Conservation (phyloP, 495 filamentous ascomycete genomes). For the Neurospora sp. region DNA sequence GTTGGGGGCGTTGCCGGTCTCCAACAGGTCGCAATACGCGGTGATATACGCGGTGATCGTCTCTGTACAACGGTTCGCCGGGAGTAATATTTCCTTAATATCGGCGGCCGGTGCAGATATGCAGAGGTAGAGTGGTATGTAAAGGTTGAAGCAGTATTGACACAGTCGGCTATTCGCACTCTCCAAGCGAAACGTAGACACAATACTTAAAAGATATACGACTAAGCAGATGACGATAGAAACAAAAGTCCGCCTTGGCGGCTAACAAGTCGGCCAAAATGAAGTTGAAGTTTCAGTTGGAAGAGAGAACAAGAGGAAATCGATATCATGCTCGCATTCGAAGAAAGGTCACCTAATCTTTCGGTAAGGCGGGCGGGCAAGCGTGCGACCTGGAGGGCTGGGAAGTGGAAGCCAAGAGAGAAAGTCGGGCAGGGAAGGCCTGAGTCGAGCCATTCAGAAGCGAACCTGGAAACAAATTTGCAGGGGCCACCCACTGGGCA, state of each 20-base stretch:
- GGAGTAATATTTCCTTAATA: neutral
- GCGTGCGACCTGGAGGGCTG: neutral
- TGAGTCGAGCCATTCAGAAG: neutral
- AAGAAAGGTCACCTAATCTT: neutral
- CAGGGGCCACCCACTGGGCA: neutral
- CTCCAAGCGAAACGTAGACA: neutral
- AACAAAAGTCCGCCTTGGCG: neutral
- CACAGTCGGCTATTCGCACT: neutral
- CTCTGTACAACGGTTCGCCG: neutral
- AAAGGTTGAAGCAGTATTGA: neutral
- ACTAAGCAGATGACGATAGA: neutral
- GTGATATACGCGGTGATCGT: neutral
- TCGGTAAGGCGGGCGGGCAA: neutral
- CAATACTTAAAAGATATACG: neutral
- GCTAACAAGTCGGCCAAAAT: neutral
- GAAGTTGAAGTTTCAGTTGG: neutral
- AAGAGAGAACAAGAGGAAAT: neutral
- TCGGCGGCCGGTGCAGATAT: neutral
- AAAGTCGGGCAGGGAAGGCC: neutral
- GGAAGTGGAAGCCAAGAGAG: neutral
- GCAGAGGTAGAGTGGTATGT: neutral
- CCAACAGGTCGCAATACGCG: neutral
- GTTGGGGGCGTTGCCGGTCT: neutral
- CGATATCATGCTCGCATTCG: neutral
- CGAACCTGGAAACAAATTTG: neutral